phyloP scores from a whole-genome alignment of 2,329 filamentous ascomycete species.

The Anthostomella pinea region DNA sequence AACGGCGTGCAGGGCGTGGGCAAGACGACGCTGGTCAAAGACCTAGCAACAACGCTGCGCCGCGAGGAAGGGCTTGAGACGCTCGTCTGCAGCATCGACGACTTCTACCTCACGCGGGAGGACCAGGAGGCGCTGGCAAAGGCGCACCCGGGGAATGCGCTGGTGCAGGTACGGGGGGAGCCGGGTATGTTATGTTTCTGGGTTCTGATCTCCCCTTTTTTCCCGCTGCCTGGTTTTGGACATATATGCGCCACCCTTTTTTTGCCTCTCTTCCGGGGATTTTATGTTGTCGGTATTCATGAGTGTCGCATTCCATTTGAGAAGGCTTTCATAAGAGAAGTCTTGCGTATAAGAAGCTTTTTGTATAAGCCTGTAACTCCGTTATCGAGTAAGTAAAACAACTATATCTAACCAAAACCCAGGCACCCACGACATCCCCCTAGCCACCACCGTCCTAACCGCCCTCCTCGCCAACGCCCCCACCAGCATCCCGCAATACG shows the following conservation, averaged over 20 bases:
- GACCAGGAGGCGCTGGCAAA: slow-evolving; percentile 65
- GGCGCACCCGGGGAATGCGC: slow-evolving; percentile 65
- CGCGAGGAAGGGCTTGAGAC: slow-evolving; percentile 57
- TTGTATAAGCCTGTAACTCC: too few species aligned
- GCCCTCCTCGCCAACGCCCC: slow-evolving; percentile 50
- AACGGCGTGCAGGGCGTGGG: slow-evolving; percentile 91
- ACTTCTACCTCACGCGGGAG: slow-evolving; percentile 77
- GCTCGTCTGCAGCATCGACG: slow-evolving; percentile 78
- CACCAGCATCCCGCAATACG: slow-evolving; percentile 68
- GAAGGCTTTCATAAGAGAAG: too few species aligned
- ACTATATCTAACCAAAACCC: slow-evolving; percentile 1
- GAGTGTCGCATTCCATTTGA: too few species aligned
- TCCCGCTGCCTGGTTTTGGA: too few species aligned
- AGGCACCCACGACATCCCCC: slow-evolving; percentile 68
- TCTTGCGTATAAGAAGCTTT: too few species aligned
- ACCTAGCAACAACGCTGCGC: slow-evolving; percentile 61
- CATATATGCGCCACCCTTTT: too few species aligned
- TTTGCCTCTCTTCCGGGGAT: not conserved
- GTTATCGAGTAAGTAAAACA: too few species aligned
- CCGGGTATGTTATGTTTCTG: slow-evolving; percentile 53
- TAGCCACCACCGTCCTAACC: slow-evolving; percentile 62
- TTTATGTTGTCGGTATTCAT: too few species aligned
- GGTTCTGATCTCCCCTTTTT: slow-evolving; percentile 3
- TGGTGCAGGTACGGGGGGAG: slow-evolving; percentile 80
- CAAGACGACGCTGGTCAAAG: slow-evolving; percentile 81